Evolutionary conservation across 2,329 filamentous ascomycete genomes (phyloP), one percentile per base, ranked within the genome.

Genomic region (Thelonectria olida): DNA sequence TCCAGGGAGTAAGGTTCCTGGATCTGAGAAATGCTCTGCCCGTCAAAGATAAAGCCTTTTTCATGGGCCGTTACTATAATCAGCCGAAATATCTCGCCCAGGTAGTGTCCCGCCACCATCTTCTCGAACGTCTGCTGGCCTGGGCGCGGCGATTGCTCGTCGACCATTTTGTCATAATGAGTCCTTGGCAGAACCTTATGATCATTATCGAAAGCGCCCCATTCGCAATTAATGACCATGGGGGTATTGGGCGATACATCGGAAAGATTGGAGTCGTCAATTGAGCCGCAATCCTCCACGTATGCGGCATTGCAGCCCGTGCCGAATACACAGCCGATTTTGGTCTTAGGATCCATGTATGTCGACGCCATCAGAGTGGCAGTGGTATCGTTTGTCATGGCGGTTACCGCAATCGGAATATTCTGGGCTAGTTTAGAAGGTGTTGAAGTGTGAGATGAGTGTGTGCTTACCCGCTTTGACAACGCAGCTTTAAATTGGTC

Each of bases 251-350:
- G 83, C 49, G 93, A 91, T 36, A 98, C 86, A 73, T 96, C 95
- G 84, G 97, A 87, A 80, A 97, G 89, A 10, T 91, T 92, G 55
- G 99, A 88, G 84, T 99, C 99, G 67, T 94, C 94, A 67, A 99
- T 93, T 10, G 90, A 92, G 67, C 93, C 93, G 67, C 88, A 92
- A 73, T 96, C 81, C 80, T 99, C 96, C 91, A 99, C 97, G 82
- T 99, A 99, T 36, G 96, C 96, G 39, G 95, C 96, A 74, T 99
- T 99, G 82, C 96, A 97, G 61, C 96, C 96, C 12, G 96, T 99
- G 71, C 96, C 96, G 73, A 99, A 99, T 75, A 99, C 99, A 79
- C 95, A 97, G 57, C 96, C 96, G 72, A 98, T 96, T 80, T 89
- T 93, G 87, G 97, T 96, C 69, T 90, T 88, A 44, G 90, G 82